Conservation (phyloP, 495 filamentous ascomycete genomes). For the Barbatosphaeria neglecta region DNA sequence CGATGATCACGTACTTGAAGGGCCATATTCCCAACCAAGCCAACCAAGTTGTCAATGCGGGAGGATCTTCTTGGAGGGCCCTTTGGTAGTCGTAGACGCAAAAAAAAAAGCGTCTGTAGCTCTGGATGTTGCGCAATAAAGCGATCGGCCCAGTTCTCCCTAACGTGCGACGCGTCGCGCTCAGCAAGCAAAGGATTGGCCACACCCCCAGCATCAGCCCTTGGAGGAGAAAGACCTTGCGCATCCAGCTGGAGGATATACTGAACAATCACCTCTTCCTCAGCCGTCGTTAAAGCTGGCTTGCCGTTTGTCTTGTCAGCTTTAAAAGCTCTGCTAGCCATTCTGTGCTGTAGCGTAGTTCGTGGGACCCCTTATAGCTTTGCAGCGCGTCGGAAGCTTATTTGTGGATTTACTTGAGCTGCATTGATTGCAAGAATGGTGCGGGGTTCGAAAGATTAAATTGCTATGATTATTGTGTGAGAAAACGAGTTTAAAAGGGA, state of each 20-base stretch:
- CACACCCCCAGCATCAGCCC: conserved; percentile 25
- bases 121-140: conserved; percentile 20
- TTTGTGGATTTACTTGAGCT: no score
- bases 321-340: background rate
- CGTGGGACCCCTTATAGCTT: no score
- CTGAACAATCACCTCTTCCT: conserved; percentile 3
- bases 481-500: no score
- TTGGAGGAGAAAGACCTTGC: conserved; percentile 12
- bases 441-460: no score
- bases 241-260: conserved; percentile 25
- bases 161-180: conserved; percentile 10
- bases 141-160: conserved; percentile 13
- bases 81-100: background rate
- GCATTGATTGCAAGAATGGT: no score
- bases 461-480: no score
- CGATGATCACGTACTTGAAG: background rate
- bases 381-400: no score
- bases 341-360: conserved; percentile 1
- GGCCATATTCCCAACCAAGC: background rate
- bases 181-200: conserved; percentile 19
- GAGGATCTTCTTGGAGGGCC: background rate
- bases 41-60: background rate
- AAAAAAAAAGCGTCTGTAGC: no score
- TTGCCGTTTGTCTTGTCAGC: background rate
- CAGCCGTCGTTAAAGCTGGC: conserved; percentile 1